These are phyloP conservation scores for Rubus idaeus DNA, from an alignment of 306 rosid species.

Conservation along the genomic window DNA sequence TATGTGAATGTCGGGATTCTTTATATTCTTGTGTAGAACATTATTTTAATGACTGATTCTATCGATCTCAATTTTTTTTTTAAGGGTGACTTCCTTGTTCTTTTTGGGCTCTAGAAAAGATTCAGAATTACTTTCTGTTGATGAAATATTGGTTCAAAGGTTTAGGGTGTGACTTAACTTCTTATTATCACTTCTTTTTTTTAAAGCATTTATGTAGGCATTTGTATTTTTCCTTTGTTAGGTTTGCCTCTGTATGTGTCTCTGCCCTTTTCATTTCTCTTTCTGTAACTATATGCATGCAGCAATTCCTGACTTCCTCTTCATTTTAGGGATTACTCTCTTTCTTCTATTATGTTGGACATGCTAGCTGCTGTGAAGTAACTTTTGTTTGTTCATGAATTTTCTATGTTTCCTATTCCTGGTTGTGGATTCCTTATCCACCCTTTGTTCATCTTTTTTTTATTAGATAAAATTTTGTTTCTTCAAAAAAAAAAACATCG, in stretches of 20 bases:
- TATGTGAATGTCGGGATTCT: background rate
- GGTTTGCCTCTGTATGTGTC: background rate
- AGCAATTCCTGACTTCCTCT: background rate
- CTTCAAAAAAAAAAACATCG: background rate
- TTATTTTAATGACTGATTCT: background rate
- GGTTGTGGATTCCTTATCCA: background rate
- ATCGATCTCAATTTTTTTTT: background rate
- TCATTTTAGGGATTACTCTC: background rate
- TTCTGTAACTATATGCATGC: background rate
- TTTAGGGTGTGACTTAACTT: background rate
- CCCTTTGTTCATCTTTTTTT: background rate
- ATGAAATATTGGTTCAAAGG: background rate
- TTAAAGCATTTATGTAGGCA: background rate
- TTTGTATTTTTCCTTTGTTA: background rate
- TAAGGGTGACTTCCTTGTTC: background rate
- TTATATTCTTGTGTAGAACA: background rate
- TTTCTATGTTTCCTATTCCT: background rate
- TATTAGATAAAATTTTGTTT: background rate
- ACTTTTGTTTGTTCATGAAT: background rate
- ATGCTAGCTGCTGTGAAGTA: background rate
- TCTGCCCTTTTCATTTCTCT: background rate
- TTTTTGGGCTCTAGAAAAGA: background rate
- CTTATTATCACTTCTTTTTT: background rate
- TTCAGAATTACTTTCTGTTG: background rate
- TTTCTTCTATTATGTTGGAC: background rate